Evolutionary conservation across 371 early-diverging fungal species (phyloP), one percentile per base, ranked within the genome.

Genomic region (Saksenaea vasiformis): DNA sequence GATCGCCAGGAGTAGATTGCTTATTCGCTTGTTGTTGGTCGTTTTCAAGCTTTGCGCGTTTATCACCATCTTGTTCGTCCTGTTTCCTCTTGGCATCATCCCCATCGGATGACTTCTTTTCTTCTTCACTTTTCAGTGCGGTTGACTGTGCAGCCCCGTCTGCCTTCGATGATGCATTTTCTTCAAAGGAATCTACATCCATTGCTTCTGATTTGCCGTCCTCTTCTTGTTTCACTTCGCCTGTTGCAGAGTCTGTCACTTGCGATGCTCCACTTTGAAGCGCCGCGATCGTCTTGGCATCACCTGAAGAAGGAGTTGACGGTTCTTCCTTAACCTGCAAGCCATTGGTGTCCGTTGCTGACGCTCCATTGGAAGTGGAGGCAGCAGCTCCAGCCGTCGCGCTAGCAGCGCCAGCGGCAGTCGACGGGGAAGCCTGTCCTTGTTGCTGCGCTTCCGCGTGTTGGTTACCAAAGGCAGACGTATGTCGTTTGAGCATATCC

Each of bases 401-500:
- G 2, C 24, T 19, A 31, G 66, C 63, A 31, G 59, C 54, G 31
- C 43, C 31, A 27, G 41, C 65, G 0, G 66, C 61, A 13, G 53
- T 34, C 37, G 71, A 38, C 1, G 69, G 17, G 7, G 71, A 47
- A 41, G 68, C 68, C 22, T 68, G 55, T 3, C 69, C 62, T 36
- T 69, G 31, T 31, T 43, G 61, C 28, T 43, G 61, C 28, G 53
- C n/a, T 24, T 64, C 39, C 39, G 63, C 15, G 44, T 62, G 51
- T 22, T 47, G 51, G 34, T 56, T 36, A 41, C 70, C 28, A 41
- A 43, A 55, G 17, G 67, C 44, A 0, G 65, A 41, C 15, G 58
- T 58, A 1, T 67, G 58, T 38, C 85, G 86, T 67, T 89, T 90
- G 55, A 90, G 83, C 58, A 91, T 74, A 62, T 98, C 98, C 69